Conservation (phyloP, 192 early-diverging fungal species). For the Umbelopsis isabellina region DNA sequence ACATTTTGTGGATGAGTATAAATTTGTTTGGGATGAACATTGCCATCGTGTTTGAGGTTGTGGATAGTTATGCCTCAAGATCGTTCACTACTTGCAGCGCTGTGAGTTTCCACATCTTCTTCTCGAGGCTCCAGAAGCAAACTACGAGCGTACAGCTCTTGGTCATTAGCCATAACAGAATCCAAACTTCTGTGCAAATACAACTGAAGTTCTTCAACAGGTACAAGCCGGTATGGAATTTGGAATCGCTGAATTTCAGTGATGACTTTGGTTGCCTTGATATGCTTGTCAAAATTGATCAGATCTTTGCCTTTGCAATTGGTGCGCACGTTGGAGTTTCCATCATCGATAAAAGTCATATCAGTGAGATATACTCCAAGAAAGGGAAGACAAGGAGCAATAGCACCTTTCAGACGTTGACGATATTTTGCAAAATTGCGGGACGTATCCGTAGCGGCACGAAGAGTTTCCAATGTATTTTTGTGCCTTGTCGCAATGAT, state of each 20-base stretch:
- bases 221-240: slow-evolving; percentile 67
- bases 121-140: slow-evolving; percentile 76
- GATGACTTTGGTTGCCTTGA: slow-evolving; percentile 63
- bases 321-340: slow-evolving; percentile 69
- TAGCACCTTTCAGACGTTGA: slow-evolving; percentile 47
- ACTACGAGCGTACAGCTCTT: slow-evolving; percentile 75
- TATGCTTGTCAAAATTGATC: slow-evolving; percentile 86
- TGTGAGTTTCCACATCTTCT: slow-evolving; percentile 28
- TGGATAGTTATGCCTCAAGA: background rate
- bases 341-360: slow-evolving; percentile 84
- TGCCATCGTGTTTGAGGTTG: background rate
- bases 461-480: slow-evolving; percentile 61
- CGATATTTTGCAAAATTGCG: slow-evolving; percentile 69
- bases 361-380: slow-evolving; percentile 82
- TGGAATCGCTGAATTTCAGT: slow-evolving; percentile 79
- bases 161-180: slow-evolving; percentile 62
- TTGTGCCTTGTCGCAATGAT: slow-evolving; percentile 67
- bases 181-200: slow-evolving; percentile 61
- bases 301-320: slow-evolving; percentile 46
- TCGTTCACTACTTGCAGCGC: slow-evolving; percentile 8
- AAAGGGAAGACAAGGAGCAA: slow-evolving; percentile 75
- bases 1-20: background rate
- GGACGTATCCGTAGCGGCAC: slow-evolving; percentile 60
- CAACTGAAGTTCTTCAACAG: slow-evolving; percentile 79
- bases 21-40: background rate